These are phyloP conservation scores for Protomyces inouyei DNA, from an alignment of 1,139 yeast species.

Conservation along the genomic window DNA sequence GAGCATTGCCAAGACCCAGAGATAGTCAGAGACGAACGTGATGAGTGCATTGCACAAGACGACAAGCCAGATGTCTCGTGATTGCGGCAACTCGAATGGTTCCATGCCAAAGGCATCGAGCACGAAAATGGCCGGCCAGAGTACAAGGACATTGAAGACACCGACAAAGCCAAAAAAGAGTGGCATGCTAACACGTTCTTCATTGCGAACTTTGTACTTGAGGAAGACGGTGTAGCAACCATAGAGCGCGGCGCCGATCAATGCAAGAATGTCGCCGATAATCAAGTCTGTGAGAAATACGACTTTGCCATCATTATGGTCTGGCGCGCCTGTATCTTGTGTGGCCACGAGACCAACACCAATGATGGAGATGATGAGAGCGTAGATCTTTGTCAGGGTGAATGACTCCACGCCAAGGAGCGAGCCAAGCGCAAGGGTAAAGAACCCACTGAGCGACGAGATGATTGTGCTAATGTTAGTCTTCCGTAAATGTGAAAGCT, in stretches of 20 bases:
- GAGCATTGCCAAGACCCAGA: conserved; percentile 94
- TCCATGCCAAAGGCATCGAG: conserved; percentile 64
- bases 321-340: conserved; percentile 42
- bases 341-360: conserved; percentile 78
- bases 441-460: conserved; percentile 86
- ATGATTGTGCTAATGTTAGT: conserved; percentile 62
- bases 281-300: conserved; percentile 46
- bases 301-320: conserved; percentile 38
- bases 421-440: conserved; percentile 80
- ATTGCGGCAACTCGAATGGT: conserved; percentile 62
- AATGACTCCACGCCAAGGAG: conserved; percentile 65
- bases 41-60: conserved; percentile 63
- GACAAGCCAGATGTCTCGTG: conserved; percentile 50
- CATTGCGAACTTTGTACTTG: conserved; percentile 66
- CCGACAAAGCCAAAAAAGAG: conserved; percentile 95
- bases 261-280: conserved; percentile 73
- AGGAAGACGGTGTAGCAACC: conserved; percentile 87
- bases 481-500: background rate
- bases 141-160: conserved; percentile 61
- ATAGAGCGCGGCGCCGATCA: conserved; percentile 76
- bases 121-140: conserved; percentile 76
- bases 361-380: conserved; percentile 62
- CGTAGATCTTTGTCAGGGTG: conserved; percentile 59
- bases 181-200: conserved; percentile 71
- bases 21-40: conserved; percentile 80